Base-by-base conservation (phyloP, 257 asterid genomes). In the Anisodus acutangulus region DNA sequence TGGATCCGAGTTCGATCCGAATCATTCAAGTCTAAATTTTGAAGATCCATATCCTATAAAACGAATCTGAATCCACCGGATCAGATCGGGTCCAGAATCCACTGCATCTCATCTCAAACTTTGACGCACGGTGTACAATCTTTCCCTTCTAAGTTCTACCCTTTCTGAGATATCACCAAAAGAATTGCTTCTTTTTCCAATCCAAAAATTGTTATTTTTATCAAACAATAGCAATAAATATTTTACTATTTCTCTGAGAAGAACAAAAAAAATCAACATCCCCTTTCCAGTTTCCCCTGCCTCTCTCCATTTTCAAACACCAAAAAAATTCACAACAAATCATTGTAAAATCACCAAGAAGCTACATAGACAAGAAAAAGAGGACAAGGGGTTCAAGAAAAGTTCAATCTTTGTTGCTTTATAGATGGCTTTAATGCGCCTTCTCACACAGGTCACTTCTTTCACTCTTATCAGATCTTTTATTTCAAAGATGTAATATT, bases 341-440 rank as follows among this genome's bases (percentile, higher is more conserved):
- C 31, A 8, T 6, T 12, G 64, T 31, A 16, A 31, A 78, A 16
- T 55, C 47, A 83, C 12, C 54, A 7, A 37, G 67, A 66, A 51
- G 11, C 39, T 49, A 79, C 13, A 12, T 16, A 31, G 22, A 41
- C 58, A 55, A 57, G 51, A 16, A 31, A 53, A 63, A 78, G 17
- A 71, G 79, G 85, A 16, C 22, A 76, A 69, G 76, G 72, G 82
- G 63, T 58, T 31, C 3, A 5, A 55, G 81, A 51, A 80, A 81
- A 79, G 84, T 80, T 78, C 87, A 39, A 81, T 83, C 85, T 82
- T 84, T 86, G 57, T 83, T 83, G 81, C 13, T 64, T 74, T 80
- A 80, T 60, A 84, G 70, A 92, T 94, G 98, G 92, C 92, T 86
- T 76, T 93, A 80, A 84, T 91, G 89, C 94, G 91, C 85, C 94